phyloP scores from a whole-genome alignment of 2,329 filamentous ascomycete species.

The Penicillium sp. region DNA sequence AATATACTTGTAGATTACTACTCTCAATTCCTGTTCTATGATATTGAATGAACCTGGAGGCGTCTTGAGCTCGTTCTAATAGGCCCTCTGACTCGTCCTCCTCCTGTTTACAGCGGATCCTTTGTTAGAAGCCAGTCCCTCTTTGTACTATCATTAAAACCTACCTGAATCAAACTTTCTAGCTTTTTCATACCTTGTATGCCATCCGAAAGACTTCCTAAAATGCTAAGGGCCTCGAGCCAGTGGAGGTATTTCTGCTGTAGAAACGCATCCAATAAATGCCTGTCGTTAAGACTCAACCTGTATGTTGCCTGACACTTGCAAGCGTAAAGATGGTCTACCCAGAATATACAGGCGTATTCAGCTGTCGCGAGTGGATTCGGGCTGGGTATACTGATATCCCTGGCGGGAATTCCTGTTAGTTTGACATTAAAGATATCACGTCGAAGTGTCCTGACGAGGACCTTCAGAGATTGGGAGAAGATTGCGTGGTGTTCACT shows the following conservation, averaged over 20 bases:
- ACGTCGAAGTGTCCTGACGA: background rate
- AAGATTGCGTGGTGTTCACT: conserved; percentile 1
- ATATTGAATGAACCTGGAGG: conserved; percentile 27
- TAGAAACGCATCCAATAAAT: conserved; percentile 20
- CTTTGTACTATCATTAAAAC: background rate
- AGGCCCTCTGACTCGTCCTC: background rate
- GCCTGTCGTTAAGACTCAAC: conserved; percentile 9
- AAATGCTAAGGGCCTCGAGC: conserved; percentile 31
- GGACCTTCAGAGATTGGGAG: background rate
- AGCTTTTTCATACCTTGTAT: conserved; percentile 24
- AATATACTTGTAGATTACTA: conserved; percentile 31
- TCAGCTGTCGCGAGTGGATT: conserved; percentile 28
- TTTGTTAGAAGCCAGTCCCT: background rate
- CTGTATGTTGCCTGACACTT: background rate
- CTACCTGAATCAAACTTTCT: conserved; percentile 14
- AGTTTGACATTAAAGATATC: background rate
- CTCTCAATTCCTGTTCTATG: conserved; percentile 23
- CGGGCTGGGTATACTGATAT: conserved; percentile 10
- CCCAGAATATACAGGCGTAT: conserved; percentile 41
- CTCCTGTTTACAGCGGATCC: background rate
- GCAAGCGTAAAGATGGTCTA: conserved; percentile 31
- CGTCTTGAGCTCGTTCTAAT: conserved; percentile 20
- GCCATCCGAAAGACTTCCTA: conserved; percentile 17
- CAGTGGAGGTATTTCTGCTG: conserved; percentile 16
- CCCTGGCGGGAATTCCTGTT: conserved; percentile 21